Base-by-base conservation (phyloP, 345 rosid species). In the Ricinus communis region DNA sequence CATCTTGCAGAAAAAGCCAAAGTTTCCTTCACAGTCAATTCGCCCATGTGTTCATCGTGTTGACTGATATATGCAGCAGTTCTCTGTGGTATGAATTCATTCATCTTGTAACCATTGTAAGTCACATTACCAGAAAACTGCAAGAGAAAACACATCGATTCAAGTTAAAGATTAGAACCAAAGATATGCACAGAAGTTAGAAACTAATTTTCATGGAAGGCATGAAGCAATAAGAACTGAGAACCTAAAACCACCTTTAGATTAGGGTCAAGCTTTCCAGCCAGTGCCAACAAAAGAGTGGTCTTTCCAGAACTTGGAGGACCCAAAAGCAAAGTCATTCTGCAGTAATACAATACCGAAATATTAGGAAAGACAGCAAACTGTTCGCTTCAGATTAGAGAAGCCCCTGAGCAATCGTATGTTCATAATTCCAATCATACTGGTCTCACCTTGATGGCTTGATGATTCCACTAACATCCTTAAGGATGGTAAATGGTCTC, bases 271-370 rank as follows among this genome's bases (percentile, higher is more conserved):
- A 91, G 95, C 80, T 85, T 90, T 66, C 91, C 93, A 25, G 93
- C 96, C 75, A 91, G 78, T 65, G 96, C 96, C 84, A 91, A 82
- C 76, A 91, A 58, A 3, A 91, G 90, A 0, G 93, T 86, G 8
- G 97, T 91, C 81, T 91, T 91, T 6, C 97, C 97, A 47, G 97
- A 88, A 71, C 90, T 77, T 59, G 96, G 96, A 74, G 97, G 97
- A 67, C 97, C 97, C 81, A 91, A 77, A 41, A 91, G 93, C 79
- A 91, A 60, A 40, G 97, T 81, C 87, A 86, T 83, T 69, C 97
- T 91, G 79, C 73, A 25, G 36, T 12, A 33, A 33, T 33, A 33
- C 38, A 33, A n/a, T 33, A 33, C 38, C 38, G 6, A 33, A 33
- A 33, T 2, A 33, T 33, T 33, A 2, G 38, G 38, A 33, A 33